Percentiles rank a stretch among this genome's conserved stretches.
phyloP scores from a whole-genome alignment of 2,329 filamentous ascomycete genomes.

The Myriosclerotinia curreyana region DNA sequence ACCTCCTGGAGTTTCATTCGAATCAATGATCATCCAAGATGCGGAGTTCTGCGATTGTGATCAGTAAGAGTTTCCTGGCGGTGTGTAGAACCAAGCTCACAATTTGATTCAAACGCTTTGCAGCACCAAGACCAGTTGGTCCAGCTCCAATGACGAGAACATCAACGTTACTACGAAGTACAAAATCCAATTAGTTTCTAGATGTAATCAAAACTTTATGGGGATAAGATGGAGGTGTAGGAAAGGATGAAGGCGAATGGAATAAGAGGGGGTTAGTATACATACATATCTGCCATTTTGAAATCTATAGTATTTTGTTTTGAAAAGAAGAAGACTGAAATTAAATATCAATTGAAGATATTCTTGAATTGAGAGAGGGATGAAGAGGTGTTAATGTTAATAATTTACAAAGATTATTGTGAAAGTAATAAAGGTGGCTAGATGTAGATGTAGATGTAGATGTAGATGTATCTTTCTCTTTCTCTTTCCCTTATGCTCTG shows the following conservation, averaged over 20 bases:
- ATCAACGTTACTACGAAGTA: slow-evolving; percentile 68
- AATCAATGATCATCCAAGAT: slow-evolving; percentile 95
- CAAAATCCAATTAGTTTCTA: slow-evolving; percentile 21
- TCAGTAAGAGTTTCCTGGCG: slow-evolving; percentile 20
- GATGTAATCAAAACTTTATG: neutral
- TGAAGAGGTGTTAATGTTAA: neutral
- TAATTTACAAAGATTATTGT: neutral
- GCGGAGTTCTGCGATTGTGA: slow-evolving; percentile 65
- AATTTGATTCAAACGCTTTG: slow-evolving; percentile 95
- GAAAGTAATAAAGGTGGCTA: slow-evolving; percentile 8
- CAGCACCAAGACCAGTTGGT: slow-evolving; percentile 94
- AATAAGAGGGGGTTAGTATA: neutral
- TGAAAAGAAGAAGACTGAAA: neutral
- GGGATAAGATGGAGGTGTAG: neutral
- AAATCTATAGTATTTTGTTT: neutral
- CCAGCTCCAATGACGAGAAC: slow-evolving; percentile 97
- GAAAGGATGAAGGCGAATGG: neutral
- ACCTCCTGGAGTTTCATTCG: slow-evolving; percentile 87
- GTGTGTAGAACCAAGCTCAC: slow-evolving; percentile 48
- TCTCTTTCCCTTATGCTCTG: neutral
- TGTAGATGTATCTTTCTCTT: too few relatives aligned
- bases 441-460: too few relatives aligned
- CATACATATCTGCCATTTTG: slow-evolving; percentile 26
- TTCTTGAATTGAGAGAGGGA: neutral
- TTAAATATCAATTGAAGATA: neutral